phyloP scores from a whole-genome alignment of 371 early-diverging fungal genomes.

The Mortierella polycephala region DNA sequence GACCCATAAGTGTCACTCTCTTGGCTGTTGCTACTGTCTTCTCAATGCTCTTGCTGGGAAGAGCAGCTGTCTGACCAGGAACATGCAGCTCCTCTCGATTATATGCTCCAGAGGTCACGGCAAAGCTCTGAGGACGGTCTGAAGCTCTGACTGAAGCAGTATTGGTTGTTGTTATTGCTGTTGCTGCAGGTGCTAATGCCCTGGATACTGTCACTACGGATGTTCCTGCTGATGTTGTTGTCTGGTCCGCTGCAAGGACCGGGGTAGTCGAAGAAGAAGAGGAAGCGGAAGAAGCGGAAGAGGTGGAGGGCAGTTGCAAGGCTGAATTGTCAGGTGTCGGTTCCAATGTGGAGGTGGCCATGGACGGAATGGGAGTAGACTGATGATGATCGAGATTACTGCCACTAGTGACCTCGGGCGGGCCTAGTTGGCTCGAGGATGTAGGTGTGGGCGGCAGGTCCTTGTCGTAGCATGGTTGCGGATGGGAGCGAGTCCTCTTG shows the following conservation, averaged over 20 bases:
- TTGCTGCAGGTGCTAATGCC: not conserved
- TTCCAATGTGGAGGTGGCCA: conserved; percentile 17
- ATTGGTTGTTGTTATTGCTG: conserved; percentile 1
- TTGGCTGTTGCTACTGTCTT: conserved; percentile 23
- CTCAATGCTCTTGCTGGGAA: conserved; percentile 15
- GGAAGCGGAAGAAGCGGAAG: conserved; percentile 21
- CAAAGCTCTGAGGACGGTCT: conserved; percentile 31
- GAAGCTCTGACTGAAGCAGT: conserved; percentile 2
- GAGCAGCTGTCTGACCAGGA: conserved; percentile 4
- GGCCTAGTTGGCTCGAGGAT: conserved; percentile 38
- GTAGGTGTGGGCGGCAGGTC: conserved; percentile 53
- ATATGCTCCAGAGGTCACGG: conserved; percentile 18
- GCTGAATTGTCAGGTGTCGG: conserved; percentile 46
- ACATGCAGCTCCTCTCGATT: conserved; percentile 21
- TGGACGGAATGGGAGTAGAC: conserved; percentile 1
- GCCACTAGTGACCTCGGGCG: conserved; percentile 2
- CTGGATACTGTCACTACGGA: not conserved
- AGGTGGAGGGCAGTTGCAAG: conserved; percentile 18
- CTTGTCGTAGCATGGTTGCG: conserved; percentile 48
- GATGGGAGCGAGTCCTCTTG: conserved; percentile 22
- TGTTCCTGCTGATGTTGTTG: not conserved
- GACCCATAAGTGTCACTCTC: conserved; percentile 39
- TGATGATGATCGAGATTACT: conserved; percentile 12
- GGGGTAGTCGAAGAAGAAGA: conserved; percentile 22
- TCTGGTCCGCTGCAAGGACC: conserved; percentile 6